phyloP scores from a whole-genome alignment of 768 basidiomycete species.

The Hypholoma fasciculare region DNA sequence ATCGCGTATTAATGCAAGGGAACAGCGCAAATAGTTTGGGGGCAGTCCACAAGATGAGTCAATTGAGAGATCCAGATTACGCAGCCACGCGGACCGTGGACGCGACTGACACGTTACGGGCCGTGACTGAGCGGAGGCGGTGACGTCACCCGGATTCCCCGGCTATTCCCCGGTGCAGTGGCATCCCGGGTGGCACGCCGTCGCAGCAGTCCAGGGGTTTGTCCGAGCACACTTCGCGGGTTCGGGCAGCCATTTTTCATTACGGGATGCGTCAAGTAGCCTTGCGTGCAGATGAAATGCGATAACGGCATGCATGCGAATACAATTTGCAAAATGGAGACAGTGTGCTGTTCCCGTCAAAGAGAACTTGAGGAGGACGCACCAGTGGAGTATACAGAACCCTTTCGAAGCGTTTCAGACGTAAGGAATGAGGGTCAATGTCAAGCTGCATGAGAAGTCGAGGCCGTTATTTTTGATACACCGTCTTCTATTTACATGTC shows the following conservation, averaged over 20 bases:
- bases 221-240: constrained; percentile 1
- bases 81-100: not conserved
- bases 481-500: constrained; percentile 3
- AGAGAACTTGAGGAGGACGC: not conserved
- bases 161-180: not conserved
- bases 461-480: not conserved
- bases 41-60: not conserved
- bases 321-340: constrained; percentile 1
- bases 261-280: not conserved
- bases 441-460: not conserved
- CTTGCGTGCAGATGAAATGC: constrained; percentile 2
- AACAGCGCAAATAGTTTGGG: not conserved
- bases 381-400: too few species aligned
- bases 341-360: not conserved
- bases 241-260: not conserved
- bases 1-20: not conserved
- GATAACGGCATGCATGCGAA: constrained; percentile 5
- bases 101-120: not conserved
- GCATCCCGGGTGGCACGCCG: not conserved
- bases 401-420: not conserved
- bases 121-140: not conserved
- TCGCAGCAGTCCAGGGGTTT: not conserved
- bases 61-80: constrained; percentile 2
- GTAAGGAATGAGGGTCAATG: not conserved
- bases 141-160: constrained; percentile 5